These are phyloP conservation scores for Metschnikowia arizonensis DNA, from an alignment of 805 yeast species.

Conservation along the genomic window DNA sequence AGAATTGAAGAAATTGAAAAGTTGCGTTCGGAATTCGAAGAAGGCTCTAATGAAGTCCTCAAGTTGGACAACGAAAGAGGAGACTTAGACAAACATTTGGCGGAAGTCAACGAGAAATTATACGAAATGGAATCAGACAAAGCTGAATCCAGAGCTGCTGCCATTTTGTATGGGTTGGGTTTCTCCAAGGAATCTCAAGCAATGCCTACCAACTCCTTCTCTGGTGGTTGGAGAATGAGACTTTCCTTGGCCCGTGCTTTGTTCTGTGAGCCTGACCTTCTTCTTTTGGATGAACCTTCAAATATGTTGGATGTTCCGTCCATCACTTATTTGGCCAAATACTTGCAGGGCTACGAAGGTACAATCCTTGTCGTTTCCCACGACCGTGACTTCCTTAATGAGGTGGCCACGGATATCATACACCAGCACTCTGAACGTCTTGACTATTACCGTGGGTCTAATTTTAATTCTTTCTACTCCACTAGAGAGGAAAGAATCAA, in stretches of 20 bases:
- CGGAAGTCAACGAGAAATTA: constrained; percentile 76
- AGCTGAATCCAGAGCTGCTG: constrained; percentile 96
- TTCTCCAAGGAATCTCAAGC: constrained; percentile 84
- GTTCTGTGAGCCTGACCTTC: constrained; percentile 92
- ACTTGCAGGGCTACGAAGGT: constrained; percentile 83
- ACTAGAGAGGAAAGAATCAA: constrained; percentile 94
- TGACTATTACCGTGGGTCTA: constrained; percentile 91
- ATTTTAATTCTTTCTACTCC: constrained; percentile 88
- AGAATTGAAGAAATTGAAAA: constrained; percentile 72
- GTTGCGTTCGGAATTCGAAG: constrained; percentile 63
- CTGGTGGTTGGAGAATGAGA: constrained; percentile 99
- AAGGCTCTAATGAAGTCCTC: constrained; percentile 66
- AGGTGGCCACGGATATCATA: constrained; percentile 96
- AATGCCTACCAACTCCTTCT: constrained; percentile 81
- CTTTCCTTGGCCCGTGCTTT: constrained; percentile 95
- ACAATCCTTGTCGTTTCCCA: constrained; percentile 96
- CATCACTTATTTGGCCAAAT: constrained; percentile 86
- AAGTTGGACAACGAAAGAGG: constrained; percentile 86
- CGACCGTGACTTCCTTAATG: constrained; percentile 94
- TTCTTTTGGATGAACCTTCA: constrained; percentile 96
- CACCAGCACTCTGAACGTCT: constrained; percentile 96
- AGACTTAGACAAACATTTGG: constrained; percentile 74
- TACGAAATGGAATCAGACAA: constrained; percentile 94
- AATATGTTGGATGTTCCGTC: constrained; percentile 99
- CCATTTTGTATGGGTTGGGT: constrained; percentile 88